A percentile compares a stretch with the other conserved stretches of the same genome.
phyloP scores from a whole-genome alignment of 2,329 filamentous ascomycete genomes.

The Aphanocladium album region DNA sequence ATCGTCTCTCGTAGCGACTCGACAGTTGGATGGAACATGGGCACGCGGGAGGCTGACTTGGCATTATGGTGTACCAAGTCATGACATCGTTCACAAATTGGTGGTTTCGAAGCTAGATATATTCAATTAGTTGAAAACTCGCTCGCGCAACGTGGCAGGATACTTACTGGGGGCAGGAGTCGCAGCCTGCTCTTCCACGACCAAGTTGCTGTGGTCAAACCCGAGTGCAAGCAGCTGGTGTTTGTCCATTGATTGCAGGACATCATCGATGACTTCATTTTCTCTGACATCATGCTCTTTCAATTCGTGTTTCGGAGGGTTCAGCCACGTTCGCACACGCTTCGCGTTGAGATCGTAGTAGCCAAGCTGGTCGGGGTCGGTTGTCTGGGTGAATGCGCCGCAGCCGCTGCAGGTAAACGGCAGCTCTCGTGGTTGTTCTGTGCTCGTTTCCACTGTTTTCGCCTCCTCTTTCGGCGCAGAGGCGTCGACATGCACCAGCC shows the following conservation, averaged over 20 bases:
- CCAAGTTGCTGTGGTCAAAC: conserved; percentile 37
- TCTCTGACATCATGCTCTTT: conserved; percentile 26
- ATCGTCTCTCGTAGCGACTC: conserved; percentile 79
- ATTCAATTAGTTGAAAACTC: conserved; percentile 11
- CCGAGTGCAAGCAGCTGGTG: conserved; percentile 41
- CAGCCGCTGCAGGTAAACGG: conserved; percentile 60
- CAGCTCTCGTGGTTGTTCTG: conserved; percentile 27
- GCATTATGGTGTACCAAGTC: conserved; percentile 69
- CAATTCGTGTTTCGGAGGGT: conserved; percentile 18
- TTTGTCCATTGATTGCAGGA: conserved; percentile 37
- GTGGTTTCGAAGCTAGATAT: conserved; percentile 32
- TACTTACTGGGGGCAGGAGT: background rate
- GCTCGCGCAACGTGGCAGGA: background rate
- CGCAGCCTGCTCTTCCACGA: conserved; percentile 21
- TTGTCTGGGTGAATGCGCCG: conserved; percentile 58
- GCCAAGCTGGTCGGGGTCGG: conserved; percentile 45
- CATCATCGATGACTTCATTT: conserved; percentile 43
- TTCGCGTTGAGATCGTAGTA: conserved; percentile 52
- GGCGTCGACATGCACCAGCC: conserved; percentile 25
- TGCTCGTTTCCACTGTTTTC: background rate
- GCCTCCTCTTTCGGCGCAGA: background rate
- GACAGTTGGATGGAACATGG: conserved; percentile 77
- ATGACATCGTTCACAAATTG: conserved; percentile 85
- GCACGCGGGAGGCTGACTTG: conserved; percentile 43
- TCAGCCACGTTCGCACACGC: conserved; percentile 44